These are phyloP conservation scores for Candida maesae DNA, from an alignment of 805 yeast genomes.

Conservation along the genomic window DNA sequence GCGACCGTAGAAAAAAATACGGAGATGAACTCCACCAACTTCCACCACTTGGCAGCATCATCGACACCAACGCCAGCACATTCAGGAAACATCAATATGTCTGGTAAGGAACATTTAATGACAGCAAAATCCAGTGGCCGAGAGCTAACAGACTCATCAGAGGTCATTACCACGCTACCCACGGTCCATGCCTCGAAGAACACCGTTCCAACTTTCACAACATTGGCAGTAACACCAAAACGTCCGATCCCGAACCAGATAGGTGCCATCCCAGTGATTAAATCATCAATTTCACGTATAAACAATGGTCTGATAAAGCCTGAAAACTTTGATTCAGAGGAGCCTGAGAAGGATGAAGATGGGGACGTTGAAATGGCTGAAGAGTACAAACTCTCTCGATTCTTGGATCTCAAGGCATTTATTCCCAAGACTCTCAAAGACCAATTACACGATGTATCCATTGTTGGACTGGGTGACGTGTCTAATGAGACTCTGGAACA, in stretches of 20 bases:
- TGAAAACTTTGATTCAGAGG: neutral
- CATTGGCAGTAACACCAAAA: constrained; percentile 1
- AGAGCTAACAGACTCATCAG: neutral
- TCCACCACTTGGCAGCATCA: too few species aligned
- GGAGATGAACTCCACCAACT: too few species aligned
- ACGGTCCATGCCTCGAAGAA: neutral
- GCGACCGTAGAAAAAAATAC: too few species aligned
- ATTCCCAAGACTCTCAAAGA: constrained; percentile 27
- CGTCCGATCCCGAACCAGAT: constrained; percentile 14
- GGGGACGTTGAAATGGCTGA: constrained; percentile 2
- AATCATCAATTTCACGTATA: constrained; percentile 5
- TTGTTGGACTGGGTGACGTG: constrained; percentile 35
- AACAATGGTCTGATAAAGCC: neutral
- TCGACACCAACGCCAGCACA: neutral
- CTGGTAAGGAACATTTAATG: neutral
- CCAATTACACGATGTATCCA: constrained; percentile 34
- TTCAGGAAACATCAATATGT: neutral
- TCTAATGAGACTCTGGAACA: constrained; percentile 32
- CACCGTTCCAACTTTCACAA: constrained; percentile 6
- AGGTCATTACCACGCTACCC: constrained; percentile 4
- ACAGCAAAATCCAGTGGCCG: too few species aligned
- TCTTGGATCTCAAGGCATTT: constrained; percentile 29
- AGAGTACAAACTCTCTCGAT: constrained; percentile 10
- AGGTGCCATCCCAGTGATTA: constrained; percentile 21
- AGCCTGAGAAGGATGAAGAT: neutral